A percentile compares a stretch with the other conserved stretches of the same genome.
These are phyloP conservation scores for Orbilia ellipsospora DNA, from an alignment of 2,329 filamentous ascomycete genomes.

Conservation along the genomic window DNA sequence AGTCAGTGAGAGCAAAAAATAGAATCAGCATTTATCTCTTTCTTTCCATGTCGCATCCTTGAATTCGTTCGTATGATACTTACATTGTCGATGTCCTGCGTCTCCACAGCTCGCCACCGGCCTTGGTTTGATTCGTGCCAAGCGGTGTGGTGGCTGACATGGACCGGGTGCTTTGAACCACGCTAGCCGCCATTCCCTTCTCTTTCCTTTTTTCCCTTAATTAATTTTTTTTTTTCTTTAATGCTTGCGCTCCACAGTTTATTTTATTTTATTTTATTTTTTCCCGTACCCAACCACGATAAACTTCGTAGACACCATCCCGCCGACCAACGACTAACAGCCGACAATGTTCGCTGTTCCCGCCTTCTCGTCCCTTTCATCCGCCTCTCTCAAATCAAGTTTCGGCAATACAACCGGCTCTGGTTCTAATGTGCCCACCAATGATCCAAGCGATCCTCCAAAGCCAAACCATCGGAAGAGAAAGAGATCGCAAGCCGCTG, in stretches of 20 bases:
- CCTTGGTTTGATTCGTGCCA: slow-evolving; percentile 40
- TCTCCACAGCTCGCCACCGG: slow-evolving; percentile 19
- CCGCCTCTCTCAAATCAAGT: slow-evolving; percentile 63
- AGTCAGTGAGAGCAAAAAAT: slow-evolving; percentile 37
- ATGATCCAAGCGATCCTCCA: slow-evolving; percentile 67
- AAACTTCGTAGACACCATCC: slow-evolving; percentile 64
- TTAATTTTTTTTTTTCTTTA: slow-evolving; percentile 28
- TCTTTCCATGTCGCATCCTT: slow-evolving; percentile 44
- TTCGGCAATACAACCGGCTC: slow-evolving; percentile 61
- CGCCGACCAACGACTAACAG: slow-evolving; percentile 61
- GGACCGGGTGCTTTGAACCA: slow-evolving; percentile 44
- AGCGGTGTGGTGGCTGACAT: slow-evolving; percentile 45
- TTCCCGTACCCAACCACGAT: slow-evolving; percentile 60
- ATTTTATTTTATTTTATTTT: slow-evolving; percentile 22
- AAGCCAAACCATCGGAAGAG: slow-evolving; percentile 73
- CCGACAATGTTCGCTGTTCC: slow-evolving; percentile 63
- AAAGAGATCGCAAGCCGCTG: slow-evolving; percentile 56
- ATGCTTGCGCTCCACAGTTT: slow-evolving; percentile 38
- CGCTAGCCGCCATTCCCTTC: slow-evolving; percentile 38
- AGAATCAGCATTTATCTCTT: slow-evolving; percentile 33
- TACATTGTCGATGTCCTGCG: slow-evolving; percentile 52
- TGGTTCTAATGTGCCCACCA: slow-evolving; percentile 63
- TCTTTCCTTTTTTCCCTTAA: slow-evolving; percentile 14
- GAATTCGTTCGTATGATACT: slow-evolving; percentile 49
- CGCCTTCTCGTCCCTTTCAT: slow-evolving; percentile 63